A percentile compares a stretch with the other conserved stretches of the same genome.
Conservation (phyloP, 768 basidiomycete genomes). For the Trametes villosa region DNA sequence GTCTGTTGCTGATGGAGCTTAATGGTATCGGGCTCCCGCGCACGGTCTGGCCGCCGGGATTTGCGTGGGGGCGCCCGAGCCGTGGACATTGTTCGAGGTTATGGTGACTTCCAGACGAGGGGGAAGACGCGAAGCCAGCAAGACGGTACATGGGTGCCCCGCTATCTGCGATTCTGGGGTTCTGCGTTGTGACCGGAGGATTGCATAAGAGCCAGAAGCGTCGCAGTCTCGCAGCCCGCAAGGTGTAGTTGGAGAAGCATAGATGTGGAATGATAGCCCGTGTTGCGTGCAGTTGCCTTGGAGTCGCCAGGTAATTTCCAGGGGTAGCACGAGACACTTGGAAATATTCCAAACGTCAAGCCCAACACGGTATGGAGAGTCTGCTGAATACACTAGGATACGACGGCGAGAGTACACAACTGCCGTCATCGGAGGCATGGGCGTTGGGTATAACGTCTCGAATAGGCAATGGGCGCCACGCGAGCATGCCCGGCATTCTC, state of each 20-base stretch:
- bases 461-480: background rate
- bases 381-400: too few species aligned
- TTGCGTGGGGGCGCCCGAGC: background rate
- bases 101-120: background rate
- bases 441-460: constrained; percentile 7
- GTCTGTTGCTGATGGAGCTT: background rate
- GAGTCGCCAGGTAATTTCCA: too few species aligned
- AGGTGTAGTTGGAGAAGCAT: background rate
- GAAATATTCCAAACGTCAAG: too few species aligned
- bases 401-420: too few species aligned
- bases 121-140: background rate
- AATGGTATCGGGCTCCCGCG: background rate
- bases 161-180: constrained; percentile 1
- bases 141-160: background rate
- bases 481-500: constrained; percentile 25
- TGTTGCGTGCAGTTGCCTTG: background rate
- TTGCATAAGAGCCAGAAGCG: constrained; percentile 2
- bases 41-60: background rate
- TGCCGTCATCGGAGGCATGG: too few species aligned
- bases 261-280: too few species aligned
- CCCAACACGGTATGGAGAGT: too few species aligned
- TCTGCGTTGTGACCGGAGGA: constrained; percentile 5
- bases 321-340: too few species aligned
- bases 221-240: background rate
- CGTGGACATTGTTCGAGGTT: background rate